Evolutionary conservation across 202 grass and related monocot species (phyloP).

Genomic region (Zizania palustris): DNA sequence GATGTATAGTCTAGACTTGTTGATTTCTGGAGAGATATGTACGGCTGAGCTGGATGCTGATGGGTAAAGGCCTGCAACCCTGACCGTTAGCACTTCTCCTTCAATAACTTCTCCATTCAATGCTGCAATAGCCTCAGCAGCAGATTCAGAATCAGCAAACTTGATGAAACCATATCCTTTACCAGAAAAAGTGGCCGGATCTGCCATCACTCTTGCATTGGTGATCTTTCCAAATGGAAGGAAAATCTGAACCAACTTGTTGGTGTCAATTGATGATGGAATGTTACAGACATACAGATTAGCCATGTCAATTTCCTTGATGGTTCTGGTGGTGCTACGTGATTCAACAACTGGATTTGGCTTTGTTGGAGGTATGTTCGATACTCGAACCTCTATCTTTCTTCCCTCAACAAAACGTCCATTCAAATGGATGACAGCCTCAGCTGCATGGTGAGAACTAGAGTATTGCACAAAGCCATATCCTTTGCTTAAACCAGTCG

Average conservation of each 20-base stretch:
- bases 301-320: conserved; percentile 53
- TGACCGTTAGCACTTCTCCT: conserved; percentile 51
- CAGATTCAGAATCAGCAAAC: conserved; percentile 51
- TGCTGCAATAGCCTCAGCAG: conserved; percentile 39
- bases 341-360: conserved; percentile 27
- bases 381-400: conserved; percentile 46
- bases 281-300: conserved; percentile 60
- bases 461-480: conserved; percentile 62
- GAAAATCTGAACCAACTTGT: conserved; percentile 63
- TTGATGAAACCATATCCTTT: conserved; percentile 61
- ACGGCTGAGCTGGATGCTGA: conserved; percentile 40
- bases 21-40: conserved; percentile 33
- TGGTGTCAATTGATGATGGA: conserved; percentile 43
- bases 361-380: not conserved
- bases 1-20: conserved; percentile 39
- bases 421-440: conserved; percentile 53
- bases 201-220: conserved; percentile 43
- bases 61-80: conserved; percentile 40
- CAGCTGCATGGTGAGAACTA: conserved; percentile 44
- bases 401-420: conserved; percentile 47
- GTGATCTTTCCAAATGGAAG: conserved; percentile 60
- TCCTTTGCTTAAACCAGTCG: conserved; percentile 52
- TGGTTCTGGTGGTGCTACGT: conserved; percentile 6
- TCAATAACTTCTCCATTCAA: conserved; percentile 65
- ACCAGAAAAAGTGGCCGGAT: conserved; percentile 34